Conservation (phyloP, 768 basidiomycete species). For the Myochromella boudieri region DNA sequence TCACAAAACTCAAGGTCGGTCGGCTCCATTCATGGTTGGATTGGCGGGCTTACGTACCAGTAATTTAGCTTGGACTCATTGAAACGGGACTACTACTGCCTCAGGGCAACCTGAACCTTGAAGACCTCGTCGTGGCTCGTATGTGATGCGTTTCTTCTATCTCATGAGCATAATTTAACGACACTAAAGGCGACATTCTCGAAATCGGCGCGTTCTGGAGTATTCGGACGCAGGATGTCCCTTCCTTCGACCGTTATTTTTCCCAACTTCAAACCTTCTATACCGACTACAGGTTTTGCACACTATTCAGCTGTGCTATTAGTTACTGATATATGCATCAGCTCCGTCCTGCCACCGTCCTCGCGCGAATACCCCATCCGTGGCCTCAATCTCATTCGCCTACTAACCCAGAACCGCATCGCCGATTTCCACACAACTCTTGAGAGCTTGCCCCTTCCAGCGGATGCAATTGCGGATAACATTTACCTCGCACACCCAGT, state of each 20-base stretch:
- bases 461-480: slow-evolving; percentile 66
- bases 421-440: slow-evolving; percentile 97
- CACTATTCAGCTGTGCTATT: neutral
- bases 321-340: slow-evolving; percentile 23
- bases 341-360: slow-evolving; percentile 77
- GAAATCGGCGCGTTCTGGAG: slow-evolving; percentile 96
- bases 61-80: slow-evolving; percentile 71
- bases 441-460: slow-evolving; percentile 78
- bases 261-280: slow-evolving; percentile 90
- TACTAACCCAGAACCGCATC: slow-evolving; percentile 93
- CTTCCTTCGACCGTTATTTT: slow-evolving; percentile 94
- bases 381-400: slow-evolving; percentile 91
- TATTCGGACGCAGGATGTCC: slow-evolving; percentile 82
- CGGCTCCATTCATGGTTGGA: too few relatives aligned
- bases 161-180: neutral
- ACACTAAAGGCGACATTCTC: slow-evolving; percentile 77
- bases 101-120: slow-evolving; percentile 56
- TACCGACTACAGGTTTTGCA: slow-evolving; percentile 71
- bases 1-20: slow-evolving; percentile 74
- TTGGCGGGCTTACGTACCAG: slow-evolving; percentile 11
- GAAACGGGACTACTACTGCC: slow-evolving; percentile 78
- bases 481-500: slow-evolving; percentile 82
- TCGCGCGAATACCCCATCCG: slow-evolving; percentile 86
- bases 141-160: slow-evolving; percentile 6
- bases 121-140: slow-evolving; percentile 78